Evolutionary conservation across 192 early-diverging fungal genomes (phyloP).

Genomic region (Diversispora eburnea): DNA sequence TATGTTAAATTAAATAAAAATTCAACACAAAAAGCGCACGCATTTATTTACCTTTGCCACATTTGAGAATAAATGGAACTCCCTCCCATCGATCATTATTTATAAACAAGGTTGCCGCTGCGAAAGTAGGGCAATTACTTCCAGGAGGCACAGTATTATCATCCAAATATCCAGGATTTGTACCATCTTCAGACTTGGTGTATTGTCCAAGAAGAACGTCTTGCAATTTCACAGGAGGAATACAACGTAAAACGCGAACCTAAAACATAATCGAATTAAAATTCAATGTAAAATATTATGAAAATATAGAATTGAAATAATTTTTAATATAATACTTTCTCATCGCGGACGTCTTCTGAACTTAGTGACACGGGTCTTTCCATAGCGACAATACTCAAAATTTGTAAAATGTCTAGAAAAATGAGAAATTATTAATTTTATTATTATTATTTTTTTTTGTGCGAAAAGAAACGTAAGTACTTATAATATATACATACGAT

Average conservation of each 20-base stretch:
- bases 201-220: slow-evolving; percentile 94
- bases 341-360: slow-evolving; percentile 92
- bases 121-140: slow-evolving; percentile 88
- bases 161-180: slow-evolving; percentile 89
- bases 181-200: slow-evolving; percentile 68
- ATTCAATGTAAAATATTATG: neutral
- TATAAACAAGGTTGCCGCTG: slow-evolving; percentile 81
- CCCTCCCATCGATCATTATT: slow-evolving; percentile 95
- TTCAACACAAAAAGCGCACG: neutral
- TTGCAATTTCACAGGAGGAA: slow-evolving; percentile 71
- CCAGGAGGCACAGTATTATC: slow-evolving; percentile 84
- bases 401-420: slow-evolving; percentile 82
- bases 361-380: slow-evolving; percentile 81
- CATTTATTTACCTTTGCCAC: slow-evolving; percentile 75
- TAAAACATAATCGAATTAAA: neutral
- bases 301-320: neutral
- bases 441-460: neutral
- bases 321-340: slow-evolving; percentile 62
- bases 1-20: slow-evolving; percentile 26
- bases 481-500: slow-evolving; percentile 47
- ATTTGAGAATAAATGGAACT: slow-evolving; percentile 84
- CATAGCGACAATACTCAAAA: slow-evolving; percentile 93
- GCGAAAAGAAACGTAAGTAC: neutral
- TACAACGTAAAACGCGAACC: slow-evolving; percentile 71
- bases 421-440: neutral